Evolutionary conservation across 73 alveolate genomes (phyloP).

Genomic region (Tetrahymena elliotti): DNA sequence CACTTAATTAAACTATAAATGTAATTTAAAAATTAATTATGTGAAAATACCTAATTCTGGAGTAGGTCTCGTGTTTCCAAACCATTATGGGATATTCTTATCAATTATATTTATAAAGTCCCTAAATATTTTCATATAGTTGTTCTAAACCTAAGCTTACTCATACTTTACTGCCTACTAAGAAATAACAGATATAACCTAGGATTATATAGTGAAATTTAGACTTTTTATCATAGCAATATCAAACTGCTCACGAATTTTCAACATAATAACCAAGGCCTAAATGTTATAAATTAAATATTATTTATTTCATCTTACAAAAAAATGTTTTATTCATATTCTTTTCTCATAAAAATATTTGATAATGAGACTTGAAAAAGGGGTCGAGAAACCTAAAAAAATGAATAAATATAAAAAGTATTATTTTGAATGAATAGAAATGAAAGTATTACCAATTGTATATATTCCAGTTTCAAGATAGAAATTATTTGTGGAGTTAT

Average conservation of each 20-base stretch:
- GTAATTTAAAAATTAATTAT: too few relatives aligned
- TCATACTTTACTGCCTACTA: not conserved
- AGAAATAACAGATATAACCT: not conserved
- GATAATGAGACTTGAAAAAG: not conserved
- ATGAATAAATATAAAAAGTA: not conserved
- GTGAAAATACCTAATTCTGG: not conserved
- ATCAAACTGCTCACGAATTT: not conserved
- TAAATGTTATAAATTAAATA: not conserved
- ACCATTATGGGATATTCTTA: not conserved
- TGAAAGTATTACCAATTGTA: not conserved
- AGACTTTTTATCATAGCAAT: not conserved
- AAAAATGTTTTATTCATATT: too few relatives aligned
- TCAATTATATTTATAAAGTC: not conserved
- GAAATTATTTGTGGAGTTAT: not conserved
- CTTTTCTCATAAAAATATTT: too few relatives aligned
- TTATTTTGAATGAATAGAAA: not conserved
- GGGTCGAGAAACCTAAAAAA: not conserved
- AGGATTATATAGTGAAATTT: not conserved
- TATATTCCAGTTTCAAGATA: not conserved
- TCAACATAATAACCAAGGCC: not conserved
- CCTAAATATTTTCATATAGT: not conserved
- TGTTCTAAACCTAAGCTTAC: not conserved
- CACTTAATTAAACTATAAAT: too few relatives aligned
- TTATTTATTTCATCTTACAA: too few relatives aligned
- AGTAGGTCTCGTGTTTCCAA: not conserved